Base-by-base conservation (phyloP, 2,329 filamentous ascomycete genomes). In the Cercospora berteroae region DNA sequence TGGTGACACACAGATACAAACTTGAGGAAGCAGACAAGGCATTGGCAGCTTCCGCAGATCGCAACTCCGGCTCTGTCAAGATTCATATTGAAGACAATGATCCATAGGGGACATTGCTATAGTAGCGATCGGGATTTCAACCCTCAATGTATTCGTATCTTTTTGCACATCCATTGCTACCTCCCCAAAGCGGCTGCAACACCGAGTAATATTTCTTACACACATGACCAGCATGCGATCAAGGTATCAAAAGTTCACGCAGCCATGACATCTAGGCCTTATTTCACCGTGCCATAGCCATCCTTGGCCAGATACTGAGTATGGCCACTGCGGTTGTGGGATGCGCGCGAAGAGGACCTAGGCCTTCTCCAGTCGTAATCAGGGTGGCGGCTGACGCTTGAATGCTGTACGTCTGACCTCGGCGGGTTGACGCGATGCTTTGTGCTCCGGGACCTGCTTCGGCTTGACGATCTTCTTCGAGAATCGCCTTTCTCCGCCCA, bases 1-100 rank as follows among this genome's bases (percentile, higher is more conserved):
- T 90, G 18, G 84, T 91, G 3, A 87, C 88, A 10, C 88, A 91
- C 75, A 82, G 80, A 0, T 90, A 87, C 69, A 84, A 86, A 0
- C 78, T 91, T 25, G 88, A 90, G 68, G 81, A 85, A 68, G 87
- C 88, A 0, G 71, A 86, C 1, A 86, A 89, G 29, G 89, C 87
- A 0, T 76, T 89, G 66, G 79, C 85, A 33, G 75, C 86, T 2
- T 84, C 80, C 50, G 82, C 84, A 0, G 84, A 89, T 74, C 70
- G 82, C 18, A 80, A 75, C 2, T 84, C 84, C 16, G 83, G 83
- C 0, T 86, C 83, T 68, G 88, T 89, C 71, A 89, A 89, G 74
- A 84, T 89, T 2, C 84, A 88, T 66, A 84, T 89, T 18, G 79
- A 87, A 5, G 87, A 89, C 52, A 18, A 63, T 33, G 69, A 70